These are phyloP conservation scores for Psilocybe azurescens DNA, from an alignment of 768 basidiomycete genomes.

Conservation along the genomic window DNA sequence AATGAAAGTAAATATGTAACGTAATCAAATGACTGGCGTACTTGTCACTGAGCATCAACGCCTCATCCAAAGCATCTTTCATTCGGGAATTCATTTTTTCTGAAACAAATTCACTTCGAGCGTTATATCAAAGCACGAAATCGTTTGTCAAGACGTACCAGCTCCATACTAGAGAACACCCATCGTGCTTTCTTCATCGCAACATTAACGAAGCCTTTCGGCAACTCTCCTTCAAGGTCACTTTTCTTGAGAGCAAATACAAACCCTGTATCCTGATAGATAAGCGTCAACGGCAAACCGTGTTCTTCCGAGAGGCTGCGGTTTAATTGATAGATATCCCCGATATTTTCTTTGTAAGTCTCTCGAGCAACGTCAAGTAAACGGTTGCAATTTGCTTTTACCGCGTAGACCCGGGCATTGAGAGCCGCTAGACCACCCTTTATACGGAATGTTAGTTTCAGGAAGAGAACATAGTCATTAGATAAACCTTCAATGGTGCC, in stretches of 20 bases:
- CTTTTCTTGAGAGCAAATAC: slow-evolving; percentile 72
- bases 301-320: slow-evolving; percentile 63
- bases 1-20: not conserved
- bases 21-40: slow-evolving; percentile 22
- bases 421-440: slow-evolving; percentile 77
- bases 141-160: slow-evolving; percentile 54
- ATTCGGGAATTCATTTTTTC: slow-evolving; percentile 89
- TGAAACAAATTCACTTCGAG: slow-evolving; percentile 28
- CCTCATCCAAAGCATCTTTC: slow-evolving; percentile 91
- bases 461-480: not conserved
- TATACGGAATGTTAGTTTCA: not conserved
- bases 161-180: slow-evolving; percentile 79
- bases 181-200: slow-evolving; percentile 70
- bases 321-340: slow-evolving; percentile 81
- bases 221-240: slow-evolving; percentile 69
- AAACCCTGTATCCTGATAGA: slow-evolving; percentile 79
- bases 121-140: slow-evolving; percentile 1
- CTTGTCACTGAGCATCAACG: slow-evolving; percentile 86
- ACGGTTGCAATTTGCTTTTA: slow-evolving; percentile 82
- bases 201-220: slow-evolving; percentile 74
- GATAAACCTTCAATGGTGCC: slow-evolving; percentile 58
- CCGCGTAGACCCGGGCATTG: slow-evolving; percentile 88
- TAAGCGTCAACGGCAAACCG: slow-evolving; percentile 64
- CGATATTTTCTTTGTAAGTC: slow-evolving; percentile 92
- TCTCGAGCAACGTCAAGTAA: slow-evolving; percentile 94